Conservation (phyloP, 1,284 basidiomycete genomes). For the Taiwanofungus camphoratus region DNA sequence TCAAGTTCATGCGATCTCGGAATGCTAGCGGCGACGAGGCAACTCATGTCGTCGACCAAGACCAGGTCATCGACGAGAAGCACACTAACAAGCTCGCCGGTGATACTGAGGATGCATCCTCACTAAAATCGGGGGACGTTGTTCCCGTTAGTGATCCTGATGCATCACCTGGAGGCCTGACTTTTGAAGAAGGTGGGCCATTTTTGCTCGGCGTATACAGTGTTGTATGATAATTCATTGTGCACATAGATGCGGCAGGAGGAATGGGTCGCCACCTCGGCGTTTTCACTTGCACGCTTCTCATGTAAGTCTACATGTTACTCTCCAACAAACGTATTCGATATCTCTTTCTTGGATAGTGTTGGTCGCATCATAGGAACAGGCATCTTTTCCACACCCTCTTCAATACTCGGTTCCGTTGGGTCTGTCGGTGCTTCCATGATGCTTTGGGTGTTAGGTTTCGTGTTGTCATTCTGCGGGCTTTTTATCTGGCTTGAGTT, state of each 20-base stretch:
- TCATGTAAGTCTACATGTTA: conserved; percentile 19
- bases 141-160: conserved; percentile 1
- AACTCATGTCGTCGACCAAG: background rate
- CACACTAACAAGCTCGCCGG: background rate
- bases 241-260: conserved; percentile 22
- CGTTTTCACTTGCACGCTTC: conserved; percentile 27
- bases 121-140: background rate
- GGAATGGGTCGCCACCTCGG: conserved; percentile 28
- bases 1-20: background rate
- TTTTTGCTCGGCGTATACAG: background rate
- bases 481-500: conserved; percentile 69
- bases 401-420: conserved; percentile 54
- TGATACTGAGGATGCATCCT: conserved; percentile 1
- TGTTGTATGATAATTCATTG: background rate
- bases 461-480: conserved; percentile 55
- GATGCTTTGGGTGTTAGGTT: conserved; percentile 68
- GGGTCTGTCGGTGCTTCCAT: conserved; percentile 62
- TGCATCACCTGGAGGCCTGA: conserved; percentile 16
- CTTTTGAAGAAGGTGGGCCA: conserved; percentile 19
- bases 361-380: conserved; percentile 55
- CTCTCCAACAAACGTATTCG: background rate
- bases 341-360: conserved; percentile 27
- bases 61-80: conserved; percentile 3
- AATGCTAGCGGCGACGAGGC: background rate
- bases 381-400: conserved; percentile 60